Base-by-base conservation (phyloP, 495 filamentous ascomycete species). In the Aspergillus mulundensis region DNA sequence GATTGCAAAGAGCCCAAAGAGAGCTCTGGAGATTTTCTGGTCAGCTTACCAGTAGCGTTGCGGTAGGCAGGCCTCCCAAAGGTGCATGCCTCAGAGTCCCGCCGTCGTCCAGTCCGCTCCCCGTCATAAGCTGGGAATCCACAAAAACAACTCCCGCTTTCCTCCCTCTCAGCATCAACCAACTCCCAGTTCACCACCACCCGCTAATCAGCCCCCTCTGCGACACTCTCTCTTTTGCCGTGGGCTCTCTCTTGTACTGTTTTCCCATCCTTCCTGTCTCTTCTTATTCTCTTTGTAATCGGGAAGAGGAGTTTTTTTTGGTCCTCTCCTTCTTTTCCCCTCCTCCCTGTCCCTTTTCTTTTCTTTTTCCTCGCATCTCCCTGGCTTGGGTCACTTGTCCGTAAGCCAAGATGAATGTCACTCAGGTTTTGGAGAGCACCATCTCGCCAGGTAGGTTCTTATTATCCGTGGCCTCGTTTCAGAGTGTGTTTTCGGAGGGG, bases 401-500 rank as follows among this genome's bases (percentile, higher is more conserved):
- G 64, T 65, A 59, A 58, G 60, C 66, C 69, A 85, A 65, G 66
- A 90, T 90, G 87, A 81, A 90, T 69, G 84, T 88, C 66, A 87
- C 82, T 70, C 84, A 87, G 73, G 90, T 97, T 76, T 86, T 97
- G 78, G 84, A 88, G 70, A 87, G 89, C 79, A 96, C 92, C 69
- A 81, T 96, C 73, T 91, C 90, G 65, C 83, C 88, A 70, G 91
- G 91, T 95, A 76, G 66, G 84, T 57, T 23, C n/a, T 47, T 38
- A 53, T 61, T 53, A 62, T 63, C 42, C 7, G 8, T 43, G 10
- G 18, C 16, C n/a, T 1, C 28, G 18, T 56, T 19, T 45, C 24
- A 42, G 34, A 14, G 16, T 21, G 48, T 56, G 42, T 28, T 28
- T 21, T 36, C 32, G 34, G 55, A 56, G 32, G 7, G 32, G 23